Evolutionary conservation across 2,329 filamentous ascomycete genomes (phyloP).

Genomic region (Chaetomium sp.): DNA sequence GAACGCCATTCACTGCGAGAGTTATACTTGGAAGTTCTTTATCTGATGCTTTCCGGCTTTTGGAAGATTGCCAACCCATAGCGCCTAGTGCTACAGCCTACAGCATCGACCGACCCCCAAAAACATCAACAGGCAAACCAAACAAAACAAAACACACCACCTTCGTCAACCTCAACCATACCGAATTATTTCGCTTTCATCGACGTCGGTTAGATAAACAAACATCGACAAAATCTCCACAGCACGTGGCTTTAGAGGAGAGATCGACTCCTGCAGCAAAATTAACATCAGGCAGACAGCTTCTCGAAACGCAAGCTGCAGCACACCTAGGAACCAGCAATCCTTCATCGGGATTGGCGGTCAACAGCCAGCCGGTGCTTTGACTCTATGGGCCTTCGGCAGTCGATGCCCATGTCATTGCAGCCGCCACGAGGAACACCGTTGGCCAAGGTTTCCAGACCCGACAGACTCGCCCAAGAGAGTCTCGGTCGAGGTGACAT

Average conservation of each 20-base stretch:
- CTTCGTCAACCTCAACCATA: neutral
- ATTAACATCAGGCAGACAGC: neutral
- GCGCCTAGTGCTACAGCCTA: neutral
- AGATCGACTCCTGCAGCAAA: neutral
- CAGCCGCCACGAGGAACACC: constrained; percentile 21
- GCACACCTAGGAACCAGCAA: neutral
- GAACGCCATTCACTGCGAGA: neutral
- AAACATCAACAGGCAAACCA: neutral
- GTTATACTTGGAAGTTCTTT: neutral
- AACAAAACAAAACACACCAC: neutral
- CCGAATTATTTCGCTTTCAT: neutral
- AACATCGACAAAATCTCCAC: neutral
- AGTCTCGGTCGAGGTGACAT: neutral
- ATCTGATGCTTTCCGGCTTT: neutral
- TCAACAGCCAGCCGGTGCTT: constrained; percentile 11
- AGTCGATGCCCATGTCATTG: constrained; percentile 3
- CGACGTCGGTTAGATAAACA: neutral
- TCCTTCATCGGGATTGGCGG: constrained; percentile 1
- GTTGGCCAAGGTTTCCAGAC: constrained; percentile 26
- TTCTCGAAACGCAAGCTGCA: neutral
- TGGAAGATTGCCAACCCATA: neutral
- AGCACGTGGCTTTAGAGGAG: neutral
- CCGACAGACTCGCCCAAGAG: constrained; percentile 4
- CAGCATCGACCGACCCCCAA: neutral
- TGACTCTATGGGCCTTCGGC: constrained; percentile 20